Conservation (phyloP, 768 basidiomycete species). For the Dioszegia hungarica region DNA sequence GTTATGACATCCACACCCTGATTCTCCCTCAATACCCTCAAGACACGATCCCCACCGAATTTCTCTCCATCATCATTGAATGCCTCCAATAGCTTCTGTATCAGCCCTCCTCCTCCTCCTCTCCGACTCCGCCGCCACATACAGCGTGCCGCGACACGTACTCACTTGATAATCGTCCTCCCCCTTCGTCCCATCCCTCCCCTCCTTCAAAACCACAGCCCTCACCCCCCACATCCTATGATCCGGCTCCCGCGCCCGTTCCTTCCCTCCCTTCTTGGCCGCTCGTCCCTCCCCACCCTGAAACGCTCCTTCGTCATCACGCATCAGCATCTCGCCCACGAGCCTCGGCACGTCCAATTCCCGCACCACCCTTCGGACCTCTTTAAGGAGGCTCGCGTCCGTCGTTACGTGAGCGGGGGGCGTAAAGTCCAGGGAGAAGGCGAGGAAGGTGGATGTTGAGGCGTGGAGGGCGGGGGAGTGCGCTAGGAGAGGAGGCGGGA, state of each 20-base stretch:
- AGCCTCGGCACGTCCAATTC: slow-evolving; percentile 30
- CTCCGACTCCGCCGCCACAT: too few relatives aligned
- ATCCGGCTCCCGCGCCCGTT: slow-evolving; percentile 42
- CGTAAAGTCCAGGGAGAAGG: slow-evolving; percentile 27
- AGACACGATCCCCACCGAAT: slow-evolving; percentile 35
- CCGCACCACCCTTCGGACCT: slow-evolving; percentile 25
- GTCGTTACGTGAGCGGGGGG: slow-evolving; percentile 20
- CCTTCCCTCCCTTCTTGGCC: slow-evolving; percentile 18
- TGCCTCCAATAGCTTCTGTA: slow-evolving; percentile 22
- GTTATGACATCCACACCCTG: slow-evolving; percentile 35
- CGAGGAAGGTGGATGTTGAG: slow-evolving; percentile 37
- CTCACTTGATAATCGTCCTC: slow-evolving; percentile 43
- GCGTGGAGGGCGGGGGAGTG: slow-evolving; percentile 35
- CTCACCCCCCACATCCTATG: slow-evolving; percentile 44
- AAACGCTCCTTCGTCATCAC: slow-evolving; percentile 32
- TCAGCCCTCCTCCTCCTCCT: too few relatives aligned
- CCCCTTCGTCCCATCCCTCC: slow-evolving; percentile 38
- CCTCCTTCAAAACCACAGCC: slow-evolving; percentile 29
- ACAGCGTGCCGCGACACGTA: neutral
- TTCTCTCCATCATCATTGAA: slow-evolving; percentile 42
- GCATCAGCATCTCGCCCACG: slow-evolving; percentile 18
- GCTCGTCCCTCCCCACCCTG: slow-evolving; percentile 26
- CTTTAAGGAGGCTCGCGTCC: slow-evolving; percentile 26
- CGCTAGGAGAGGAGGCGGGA: slow-evolving; percentile 15
- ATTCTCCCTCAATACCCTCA: slow-evolving; percentile 27